Evolutionary conservation across 257 asterid species (phyloP), one percentile per base, ranked within the genome.

Genomic region (Salvia miltiorrhiza): DNA sequence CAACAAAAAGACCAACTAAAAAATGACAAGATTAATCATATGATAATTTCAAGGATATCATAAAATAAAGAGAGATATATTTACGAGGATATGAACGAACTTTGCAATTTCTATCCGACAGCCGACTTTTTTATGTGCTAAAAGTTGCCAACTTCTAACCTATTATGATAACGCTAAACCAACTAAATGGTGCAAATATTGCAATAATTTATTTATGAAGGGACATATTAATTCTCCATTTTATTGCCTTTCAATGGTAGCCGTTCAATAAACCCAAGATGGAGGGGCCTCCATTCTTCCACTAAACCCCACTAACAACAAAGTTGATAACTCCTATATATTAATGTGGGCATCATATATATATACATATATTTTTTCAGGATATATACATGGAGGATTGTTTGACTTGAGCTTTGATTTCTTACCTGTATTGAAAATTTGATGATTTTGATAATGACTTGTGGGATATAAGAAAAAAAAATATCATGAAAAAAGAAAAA

Each of bases 221-320:
- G 21, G 54, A 17, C 39, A 47, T 70, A 19, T 19, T 17, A n/a
- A n/a, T n/a, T n/a, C n/a, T 44, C 32, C 60, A 67, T 49, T 55
- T 54, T 61, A 67, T 45, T 63, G 71, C 67, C 76, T 73, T 78
- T 63, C 32, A 40, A 69, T 57, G 5, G 9, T 30, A 69, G 49
- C 79, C 79, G 78, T 73, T 65, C 78, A 78, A 73, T 49, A n/a
- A 23, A 47, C n/a, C 44, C 40, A 35, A 62, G 69, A 73, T 56
- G 78, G 78, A 69, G 75, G 76, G 72, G 65, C 73, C 63, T 44
- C 60, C 40, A 32, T 61, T 24, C n/a, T 24, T 50, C 78, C 81
- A 77, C 78, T 68, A 73, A 50, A 44, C 2, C 75, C 81, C 75
- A 77, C 72, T 45, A 53, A n/a, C 76, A 64, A 49, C 58, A 56